Base-by-base conservation (phyloP, 2,329 filamentous ascomycete genomes). In the Colletotrichum gloeosporioides region DNA sequence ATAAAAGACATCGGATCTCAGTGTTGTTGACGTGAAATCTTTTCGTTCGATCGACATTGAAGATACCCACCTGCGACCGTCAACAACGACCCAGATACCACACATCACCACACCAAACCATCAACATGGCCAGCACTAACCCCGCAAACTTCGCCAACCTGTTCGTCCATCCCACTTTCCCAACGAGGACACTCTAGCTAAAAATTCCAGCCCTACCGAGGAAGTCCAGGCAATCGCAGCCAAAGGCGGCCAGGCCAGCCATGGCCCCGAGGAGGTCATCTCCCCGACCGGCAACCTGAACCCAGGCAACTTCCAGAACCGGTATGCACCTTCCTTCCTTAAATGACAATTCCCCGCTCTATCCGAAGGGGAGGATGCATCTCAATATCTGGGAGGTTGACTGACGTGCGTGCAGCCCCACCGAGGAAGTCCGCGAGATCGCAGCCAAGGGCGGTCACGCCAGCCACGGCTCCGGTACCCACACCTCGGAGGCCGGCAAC, bases 371-470 rank as follows among this genome's bases (percentile, higher is more conserved):
- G 5, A 32, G 31, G 31, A 32, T 32, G 31, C 10, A 32, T 32
- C 10, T 32, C 4, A 3, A 3, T 3, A 32, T 32, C 31, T 7
- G 15, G 3, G 34, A 16, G 15, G 15, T 49, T 49, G n/a, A n/a
- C n/a, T n/a, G n/a, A n/a, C n/a, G n/a, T n/a, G n/a, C n/a, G n/a
- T n/a, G n/a, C n/a, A 70, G 68, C 34, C 68, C 68, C 27, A 70
- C 25, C 2, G 68, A 87, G 16, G 87, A 89, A 78, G 86, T 88
- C 16, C 79, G 81, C 5, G 81, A 85, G 5, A 87, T 88, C 72
- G 85, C 85, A 4, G 82, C 82, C 70, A 86, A 86, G 79, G 85
- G 86, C 22, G 85, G 86, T 18, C 80, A 85, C 73, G 71, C 84
- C 10, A 85, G 84, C 76, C 82, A 84, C 16, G 25, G 18, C 18